phyloP scores from a whole-genome alignment of 2,329 filamentous ascomycete genomes.

The Aurifilum marmelostoma region DNA sequence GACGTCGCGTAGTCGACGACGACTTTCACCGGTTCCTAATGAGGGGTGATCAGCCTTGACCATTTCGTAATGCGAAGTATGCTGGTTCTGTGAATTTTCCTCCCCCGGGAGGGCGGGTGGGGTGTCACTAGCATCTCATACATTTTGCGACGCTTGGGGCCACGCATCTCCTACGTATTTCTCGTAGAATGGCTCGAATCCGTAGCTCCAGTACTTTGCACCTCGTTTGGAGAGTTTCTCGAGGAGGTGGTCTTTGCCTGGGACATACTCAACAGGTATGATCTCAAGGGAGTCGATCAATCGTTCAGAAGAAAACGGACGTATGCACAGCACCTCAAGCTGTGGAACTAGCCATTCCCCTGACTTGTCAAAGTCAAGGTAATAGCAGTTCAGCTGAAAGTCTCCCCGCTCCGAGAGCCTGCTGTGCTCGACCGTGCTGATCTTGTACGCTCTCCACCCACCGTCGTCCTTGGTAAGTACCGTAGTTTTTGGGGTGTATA shows the following conservation, averaged over 20 bases:
- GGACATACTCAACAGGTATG: neutral
- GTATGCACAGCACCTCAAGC: neutral
- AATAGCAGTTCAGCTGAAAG: neutral
- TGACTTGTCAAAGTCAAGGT: neutral
- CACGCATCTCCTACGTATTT: neutral
- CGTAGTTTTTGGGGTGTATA: neutral
- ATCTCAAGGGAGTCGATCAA: neutral
- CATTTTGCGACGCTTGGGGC: neutral
- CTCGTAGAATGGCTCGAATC: neutral
- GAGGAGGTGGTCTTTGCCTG: neutral
- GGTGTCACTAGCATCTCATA: neutral
- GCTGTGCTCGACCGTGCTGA: neutral
- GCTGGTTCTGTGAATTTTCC: no score
- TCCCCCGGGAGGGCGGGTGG: no score
- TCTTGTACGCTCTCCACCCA: constrained; percentile 3
- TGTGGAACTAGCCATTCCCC: neutral
- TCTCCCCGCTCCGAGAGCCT: neutral
- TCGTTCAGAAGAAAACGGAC: neutral
- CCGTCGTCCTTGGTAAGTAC: neutral
- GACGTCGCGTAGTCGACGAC: neutral
- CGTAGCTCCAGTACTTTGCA: neutral
- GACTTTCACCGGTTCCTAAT: neutral
- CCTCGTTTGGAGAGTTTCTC: neutral
- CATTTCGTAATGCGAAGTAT: neutral
- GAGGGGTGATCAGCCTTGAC: neutral